Evolutionary conservation across 208 protist genomes (phyloP), one percentile per base, ranked within the genome.

Genomic region (Sergeia podlipaevii): DNA sequence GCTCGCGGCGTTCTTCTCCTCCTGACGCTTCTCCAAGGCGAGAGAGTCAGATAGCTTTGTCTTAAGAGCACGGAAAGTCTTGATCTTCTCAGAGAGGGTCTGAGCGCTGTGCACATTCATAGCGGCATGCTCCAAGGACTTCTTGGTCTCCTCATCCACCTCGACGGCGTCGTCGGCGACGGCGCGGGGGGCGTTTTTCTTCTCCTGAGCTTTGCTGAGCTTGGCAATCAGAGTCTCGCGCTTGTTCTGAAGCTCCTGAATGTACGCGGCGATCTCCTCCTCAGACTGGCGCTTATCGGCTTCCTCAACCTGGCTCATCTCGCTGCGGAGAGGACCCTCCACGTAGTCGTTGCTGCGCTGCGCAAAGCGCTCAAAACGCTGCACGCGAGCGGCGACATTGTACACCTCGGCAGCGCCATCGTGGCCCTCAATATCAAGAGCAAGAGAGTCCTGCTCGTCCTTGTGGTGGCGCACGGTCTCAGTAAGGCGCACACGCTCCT

Each of bases 391-490:
- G 13, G 77, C 86, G 8, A 71, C 60, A 23, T 82, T 70, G 55
- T 80, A 85, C 28, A 90, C 42, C 17, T 72, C 65, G 8, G 65
- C 41, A 5, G 55, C 63, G 8, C 57, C 68, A 24, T 85, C 67
- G 34, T 81, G 47, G 0, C 52, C 60, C 48, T 90, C 80, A 17
- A 90, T 70, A 49, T 90, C 75, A 20, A 81, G 78, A 17, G 68
- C 43, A 18, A 88, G 51, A 7, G 74, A 74, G 56, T 89, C 79
- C 54, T 84, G 78, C 62, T 87, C 78, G 48, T 93, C 78, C 74
- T 89, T 85, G 76, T 82, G 68, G 58, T 88, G 75, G 43, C 69
- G 81, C 33, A 85, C 70, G 50, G 78, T 54, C 65, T 86, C 60
- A 6, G 60, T 58, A 4, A 93, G 70, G 3, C 60, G 58, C 38